These are phyloP conservation scores for Acanthamoeba castellanii DNA, from an alignment of 208 protist genomes.

Conservation along the genomic window DNA sequence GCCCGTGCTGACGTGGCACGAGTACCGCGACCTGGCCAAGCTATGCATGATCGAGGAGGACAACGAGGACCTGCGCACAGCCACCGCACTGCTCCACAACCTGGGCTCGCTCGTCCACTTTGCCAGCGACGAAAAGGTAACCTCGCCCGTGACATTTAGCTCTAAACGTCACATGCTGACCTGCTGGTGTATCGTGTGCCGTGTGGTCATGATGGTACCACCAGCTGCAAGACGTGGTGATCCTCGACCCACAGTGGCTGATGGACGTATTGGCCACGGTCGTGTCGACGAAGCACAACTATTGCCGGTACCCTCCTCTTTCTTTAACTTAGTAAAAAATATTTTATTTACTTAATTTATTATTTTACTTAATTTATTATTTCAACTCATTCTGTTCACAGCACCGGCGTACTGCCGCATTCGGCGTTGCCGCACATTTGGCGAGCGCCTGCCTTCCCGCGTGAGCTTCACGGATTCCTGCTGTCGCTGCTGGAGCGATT, in stretches of 20 bases:
- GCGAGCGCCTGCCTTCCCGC: slow-evolving; percentile 14
- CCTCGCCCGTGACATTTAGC: no score
- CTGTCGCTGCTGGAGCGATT: slow-evolving; percentile 51
- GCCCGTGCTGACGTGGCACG: slow-evolving; percentile 47
- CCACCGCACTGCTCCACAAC: slow-evolving; percentile 54
- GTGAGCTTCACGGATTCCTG: not conserved
- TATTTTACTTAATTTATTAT: no score
- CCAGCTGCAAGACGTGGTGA: slow-evolving; percentile 41
- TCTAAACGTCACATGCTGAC: no score
- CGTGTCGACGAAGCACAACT: slow-evolving; percentile 67
- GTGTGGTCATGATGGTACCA: no score
- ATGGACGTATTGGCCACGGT: slow-evolving; percentile 23
- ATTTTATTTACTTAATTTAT: no score
- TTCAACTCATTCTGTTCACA: not conserved
- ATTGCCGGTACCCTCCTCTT: not conserved
- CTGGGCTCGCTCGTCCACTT: slow-evolving; percentile 63
- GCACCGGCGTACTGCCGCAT: slow-evolving; percentile 22
- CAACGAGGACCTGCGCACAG: slow-evolving; percentile 27
- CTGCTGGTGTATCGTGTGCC: no score
- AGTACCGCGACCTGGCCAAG: slow-evolving; percentile 40
- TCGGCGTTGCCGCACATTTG: slow-evolving; percentile 38
- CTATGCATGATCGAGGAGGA: slow-evolving; percentile 25
- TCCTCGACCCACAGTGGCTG: slow-evolving; percentile 70
- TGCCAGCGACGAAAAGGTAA: slow-evolving; percentile 32
- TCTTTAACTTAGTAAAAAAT: no score